Percentiles rank a stretch among this genome's conserved stretches.
phyloP scores from a whole-genome alignment of 495 filamentous ascomycete species.

The Podospora sp. region DNA sequence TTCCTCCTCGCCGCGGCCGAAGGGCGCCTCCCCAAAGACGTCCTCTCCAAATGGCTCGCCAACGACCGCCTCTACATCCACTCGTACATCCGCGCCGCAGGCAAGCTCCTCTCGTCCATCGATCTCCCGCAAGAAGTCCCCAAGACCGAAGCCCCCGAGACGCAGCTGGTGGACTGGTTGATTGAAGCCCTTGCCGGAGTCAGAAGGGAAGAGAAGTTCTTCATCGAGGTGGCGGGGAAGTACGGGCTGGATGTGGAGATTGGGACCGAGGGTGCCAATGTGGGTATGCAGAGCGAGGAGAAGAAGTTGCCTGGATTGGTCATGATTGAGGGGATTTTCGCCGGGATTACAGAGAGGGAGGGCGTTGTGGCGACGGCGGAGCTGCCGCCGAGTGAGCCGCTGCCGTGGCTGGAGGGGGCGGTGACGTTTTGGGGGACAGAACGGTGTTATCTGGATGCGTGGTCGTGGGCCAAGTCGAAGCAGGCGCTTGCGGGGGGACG shows the following conservation, averaged over 20 bases:
- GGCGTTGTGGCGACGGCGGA: not conserved
- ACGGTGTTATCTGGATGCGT: conserved; percentile 61
- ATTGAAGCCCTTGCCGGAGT: conserved; percentile 66
- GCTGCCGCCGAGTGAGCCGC: conserved; percentile 13
- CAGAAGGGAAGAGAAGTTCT: conserved; percentile 67
- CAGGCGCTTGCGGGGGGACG: conserved; percentile 27
- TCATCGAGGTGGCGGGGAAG: conserved; percentile 63
- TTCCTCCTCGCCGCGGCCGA: conserved; percentile 70
- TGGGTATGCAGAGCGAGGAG: not conserved
- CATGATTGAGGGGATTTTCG: conserved; percentile 44
- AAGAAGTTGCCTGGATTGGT: conserved; percentile 33
- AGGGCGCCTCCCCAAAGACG: conserved; percentile 58
- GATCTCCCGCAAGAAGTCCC: conserved; percentile 52
- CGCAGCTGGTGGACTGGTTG: conserved; percentile 60
- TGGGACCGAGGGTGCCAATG: not conserved
- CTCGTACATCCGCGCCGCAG: conserved; percentile 67
- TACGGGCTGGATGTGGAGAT: conserved; percentile 58
- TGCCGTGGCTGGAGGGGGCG: conserved; percentile 61
- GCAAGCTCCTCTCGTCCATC: conserved; percentile 64
- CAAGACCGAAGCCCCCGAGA: conserved; percentile 40
- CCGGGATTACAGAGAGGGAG: conserved; percentile 13
- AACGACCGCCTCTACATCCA: conserved; percentile 78
- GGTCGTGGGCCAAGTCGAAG: conserved; percentile 56
- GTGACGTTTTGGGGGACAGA: conserved; percentile 77
- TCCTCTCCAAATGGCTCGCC: conserved; percentile 69